Evolutionary conservation across 495 filamentous ascomycete species (phyloP), one percentile per base, ranked within the genome.

Genomic region (Jackrogersella multiformis): DNA sequence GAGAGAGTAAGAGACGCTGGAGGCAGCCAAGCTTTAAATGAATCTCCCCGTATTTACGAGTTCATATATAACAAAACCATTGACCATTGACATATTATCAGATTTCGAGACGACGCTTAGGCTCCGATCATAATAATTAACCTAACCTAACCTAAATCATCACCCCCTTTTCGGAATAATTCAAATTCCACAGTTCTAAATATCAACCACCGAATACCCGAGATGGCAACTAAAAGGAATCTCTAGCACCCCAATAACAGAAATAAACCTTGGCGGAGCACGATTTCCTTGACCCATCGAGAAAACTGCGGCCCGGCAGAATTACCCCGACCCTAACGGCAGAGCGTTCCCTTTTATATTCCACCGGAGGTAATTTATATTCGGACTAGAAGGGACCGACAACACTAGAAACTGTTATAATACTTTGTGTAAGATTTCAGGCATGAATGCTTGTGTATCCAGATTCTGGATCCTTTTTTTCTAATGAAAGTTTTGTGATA

Each of bases 321-420:
- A 68, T 68, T 48, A 21, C 26, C 23, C 44, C 16, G 44, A 10
- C 26, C 35, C 64, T 54, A 38, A 38, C 58, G 64, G 57, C 57
- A 61, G 53, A 57, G 62, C 42, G 26, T 13, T 32, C 18, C 49
- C 21, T 5, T 42, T 15, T 7, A 30, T 5, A 24, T 39, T 58
- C 58, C 52, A 57, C 57, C 58, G 58, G 64, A 57, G 12, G 7
- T 16, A 57, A 52, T 62, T 24, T 53, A 5, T 13, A 0, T 39
- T 62, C 64, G 64, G 64, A 44, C 8, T 58, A 68, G 20, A 53
- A 15, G 24, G 6, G 16, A 20, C 64, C 64, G 64, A 68, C n/a
- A 44, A n/a, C n/a, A n/a, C n/a, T n/a, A n/a, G n/a, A n/a, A n/a
- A n/a, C n/a, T n/a, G n/a, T n/a, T n/a, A n/a, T n/a, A n/a, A n/a